phyloP scores from a whole-genome alignment of 805 yeast genomes.

The Torulaspora indica region DNA sequence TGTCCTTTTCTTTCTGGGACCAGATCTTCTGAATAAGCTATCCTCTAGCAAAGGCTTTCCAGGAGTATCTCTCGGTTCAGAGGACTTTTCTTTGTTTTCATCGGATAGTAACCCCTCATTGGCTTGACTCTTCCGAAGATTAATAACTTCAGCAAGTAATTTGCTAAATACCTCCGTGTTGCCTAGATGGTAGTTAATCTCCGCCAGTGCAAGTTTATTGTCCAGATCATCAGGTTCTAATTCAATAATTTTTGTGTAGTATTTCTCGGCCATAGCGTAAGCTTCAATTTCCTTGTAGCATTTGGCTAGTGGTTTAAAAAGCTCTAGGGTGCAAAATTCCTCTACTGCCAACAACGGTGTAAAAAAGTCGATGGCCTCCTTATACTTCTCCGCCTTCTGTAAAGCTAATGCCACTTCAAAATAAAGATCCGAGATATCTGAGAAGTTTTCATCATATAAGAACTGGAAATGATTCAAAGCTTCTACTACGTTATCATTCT shows the following conservation, averaged over 20 bases:
- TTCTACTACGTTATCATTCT: conserved; percentile 58
- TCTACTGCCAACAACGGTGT: conserved; percentile 52
- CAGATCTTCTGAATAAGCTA: conserved; percentile 28
- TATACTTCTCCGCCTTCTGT: conserved; percentile 61
- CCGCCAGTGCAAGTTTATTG: conserved; percentile 73
- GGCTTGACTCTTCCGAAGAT: conserved; percentile 36
- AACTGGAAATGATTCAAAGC: conserved; percentile 66
- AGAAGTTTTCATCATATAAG: conserved; percentile 51
- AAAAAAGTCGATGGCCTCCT: conserved; percentile 72
- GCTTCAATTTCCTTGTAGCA: conserved; percentile 73
- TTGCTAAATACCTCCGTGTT: conserved; percentile 53
- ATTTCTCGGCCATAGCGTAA: conserved; percentile 57
- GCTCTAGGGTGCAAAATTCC: conserved; percentile 47
- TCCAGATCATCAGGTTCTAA: conserved; percentile 63
- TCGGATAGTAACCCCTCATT: conserved; percentile 18
- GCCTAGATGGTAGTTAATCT: conserved; percentile 64
- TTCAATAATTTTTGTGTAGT: conserved; percentile 51
- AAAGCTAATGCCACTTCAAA: conserved; percentile 71
- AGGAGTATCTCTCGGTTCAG: conserved; percentile 12
- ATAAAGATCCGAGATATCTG: conserved; percentile 66
- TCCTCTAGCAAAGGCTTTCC: conserved; percentile 34
- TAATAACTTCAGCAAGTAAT: conserved; percentile 50
- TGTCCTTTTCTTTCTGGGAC: conserved; percentile 29
- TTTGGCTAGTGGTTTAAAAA: conserved; percentile 55
- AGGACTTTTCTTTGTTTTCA: conserved; percentile 12